Evolutionary conservation across 768 basidiomycete species (phyloP), one percentile per base, ranked within the genome.

Genomic region (Leccinum broughii): DNA sequence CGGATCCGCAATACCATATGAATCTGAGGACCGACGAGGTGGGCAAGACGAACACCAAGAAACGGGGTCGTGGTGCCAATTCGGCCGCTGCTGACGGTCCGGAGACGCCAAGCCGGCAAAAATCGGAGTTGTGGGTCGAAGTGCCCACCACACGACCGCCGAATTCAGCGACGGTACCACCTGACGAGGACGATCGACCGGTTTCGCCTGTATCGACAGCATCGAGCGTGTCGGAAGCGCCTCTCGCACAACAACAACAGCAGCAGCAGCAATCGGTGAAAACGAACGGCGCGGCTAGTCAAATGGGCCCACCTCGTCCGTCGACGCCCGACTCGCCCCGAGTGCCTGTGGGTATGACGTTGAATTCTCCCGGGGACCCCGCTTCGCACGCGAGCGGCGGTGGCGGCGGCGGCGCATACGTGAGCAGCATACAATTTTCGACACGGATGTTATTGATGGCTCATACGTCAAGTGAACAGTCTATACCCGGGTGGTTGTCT

Each of bases 141-240:
- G 64, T 65, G 26, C 66, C 75, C 2, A 62, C 75, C 3, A 63
- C 75, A 26, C 70, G 63, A 52, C 63, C 78, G 6, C 72, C 77
- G 13, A 62, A 73, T 46, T 70, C 76, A 53, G 55, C 69, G 48
- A 56, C 68, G 54, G 60, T 64, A 58, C 61, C 60, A 35, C 64
- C 73, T 4, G 76, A 77, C 28, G 81, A 83, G 55, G 70, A 72
- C 10, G 86, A 88, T 54, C 73, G 85, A n/a, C 80, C 84, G 0
- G 76, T 84, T 6, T 90, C 90, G 9, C 90, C 90, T 6, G 85
- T 86, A 17, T 90, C 89, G 9, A 83, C 84, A 1, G 82, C 82
- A 15, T 92, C 91, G 32, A 92, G 89, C 67, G 83, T 82, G 2
- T 87, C 86, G 3, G 90, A 92, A 66, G 77, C 86, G 0, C 90